phyloP scores from a whole-genome alignment of 2,329 filamentous ascomycete genomes.

The Penicillium sp. region DNA sequence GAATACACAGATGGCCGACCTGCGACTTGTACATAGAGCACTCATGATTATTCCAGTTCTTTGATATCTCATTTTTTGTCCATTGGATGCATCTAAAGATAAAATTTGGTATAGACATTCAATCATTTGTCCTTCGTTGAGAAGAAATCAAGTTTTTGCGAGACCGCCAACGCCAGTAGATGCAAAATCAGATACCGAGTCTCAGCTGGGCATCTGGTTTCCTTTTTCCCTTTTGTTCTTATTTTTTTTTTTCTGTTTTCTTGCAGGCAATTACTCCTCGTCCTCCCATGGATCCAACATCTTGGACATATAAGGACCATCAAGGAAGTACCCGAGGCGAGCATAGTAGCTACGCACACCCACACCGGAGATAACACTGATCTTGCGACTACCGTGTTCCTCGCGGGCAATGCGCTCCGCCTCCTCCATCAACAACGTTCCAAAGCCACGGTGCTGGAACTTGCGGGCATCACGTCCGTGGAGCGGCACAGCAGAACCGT shows the following conservation, averaged over 20 bases:
- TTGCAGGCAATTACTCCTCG: constrained; percentile 29
- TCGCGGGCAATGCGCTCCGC: constrained; percentile 91
- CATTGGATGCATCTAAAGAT: constrained; percentile 11
- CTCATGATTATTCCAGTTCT: constrained; percentile 15
- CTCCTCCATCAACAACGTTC: constrained; percentile 95
- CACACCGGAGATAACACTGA: constrained; percentile 96
- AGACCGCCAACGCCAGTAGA: constrained; percentile 22
- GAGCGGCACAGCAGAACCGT: constrained; percentile 94
- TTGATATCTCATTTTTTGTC: constrained; percentile 5
- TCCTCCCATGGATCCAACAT: constrained; percentile 44
- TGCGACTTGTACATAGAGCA: constrained; percentile 26
- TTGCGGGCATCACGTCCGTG: constrained; percentile 93
- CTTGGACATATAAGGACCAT: constrained; percentile 76
- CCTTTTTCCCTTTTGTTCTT: neutral
- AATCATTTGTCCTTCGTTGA: constrained; percentile 25
- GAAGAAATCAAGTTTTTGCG: constrained; percentile 18
- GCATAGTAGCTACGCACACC: constrained; percentile 94
- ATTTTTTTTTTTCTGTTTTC: neutral
- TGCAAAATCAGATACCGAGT: constrained; percentile 13
- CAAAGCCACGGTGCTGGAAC: constrained; percentile 97
- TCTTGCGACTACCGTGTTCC: constrained; percentile 90
- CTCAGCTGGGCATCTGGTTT: neutral
- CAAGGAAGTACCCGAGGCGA: constrained; percentile 87
- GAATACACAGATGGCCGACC: constrained; percentile 9
- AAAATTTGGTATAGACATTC: constrained; percentile 24